A percentile compares a stretch with the other conserved stretches of the same genome.
phyloP scores from a whole-genome alignment of 2,329 filamentous ascomycete species.

The Reticulascus tulasneorum region DNA sequence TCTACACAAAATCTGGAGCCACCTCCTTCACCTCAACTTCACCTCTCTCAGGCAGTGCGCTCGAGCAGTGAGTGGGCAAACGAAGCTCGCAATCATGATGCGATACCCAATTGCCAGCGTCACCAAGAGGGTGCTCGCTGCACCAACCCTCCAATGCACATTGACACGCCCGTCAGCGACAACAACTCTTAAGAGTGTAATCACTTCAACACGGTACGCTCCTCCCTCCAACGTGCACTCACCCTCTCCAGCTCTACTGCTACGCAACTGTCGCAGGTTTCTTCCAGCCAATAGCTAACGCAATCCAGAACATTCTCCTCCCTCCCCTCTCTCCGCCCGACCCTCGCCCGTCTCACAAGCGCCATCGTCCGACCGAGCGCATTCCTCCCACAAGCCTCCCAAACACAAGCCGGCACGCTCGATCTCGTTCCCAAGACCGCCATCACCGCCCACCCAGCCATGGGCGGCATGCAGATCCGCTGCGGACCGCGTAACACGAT shows the following conservation, averaged over 20 bases:
- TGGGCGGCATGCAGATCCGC: constrained; percentile 48
- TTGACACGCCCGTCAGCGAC: no score
- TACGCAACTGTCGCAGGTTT: no score
- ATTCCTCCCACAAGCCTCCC: constrained; percentile 31
- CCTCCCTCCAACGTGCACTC: no score
- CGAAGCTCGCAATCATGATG: no score
- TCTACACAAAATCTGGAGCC: no score
- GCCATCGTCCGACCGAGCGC: constrained; percentile 25
- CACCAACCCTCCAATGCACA: not conserved
- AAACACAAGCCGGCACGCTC: constrained; percentile 19
- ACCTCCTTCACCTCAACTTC: no score
- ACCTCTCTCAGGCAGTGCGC: no score
- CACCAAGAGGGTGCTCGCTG: constrained; percentile 1
- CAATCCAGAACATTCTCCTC: constrained; percentile 41
- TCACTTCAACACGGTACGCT: no score
- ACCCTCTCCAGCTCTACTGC: no score
- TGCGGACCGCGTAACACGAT: constrained; percentile 57
- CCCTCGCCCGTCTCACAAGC: constrained; percentile 28
- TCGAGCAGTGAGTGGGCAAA: no score
- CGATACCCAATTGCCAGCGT: constrained; percentile 10
- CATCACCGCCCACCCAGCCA: constrained; percentile 49
- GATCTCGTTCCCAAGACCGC: constrained; percentile 43
- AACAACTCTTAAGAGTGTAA: no score
- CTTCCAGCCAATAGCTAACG: constrained; percentile 2
- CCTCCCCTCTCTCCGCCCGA: constrained; percentile 47